A percentile compares a stretch with the other conserved stretches of the same genome.
These are phyloP conservation scores for Teratosphaeria destructans DNA, from an alignment of 2,329 filamentous ascomycete species.

Conservation along the genomic window DNA sequence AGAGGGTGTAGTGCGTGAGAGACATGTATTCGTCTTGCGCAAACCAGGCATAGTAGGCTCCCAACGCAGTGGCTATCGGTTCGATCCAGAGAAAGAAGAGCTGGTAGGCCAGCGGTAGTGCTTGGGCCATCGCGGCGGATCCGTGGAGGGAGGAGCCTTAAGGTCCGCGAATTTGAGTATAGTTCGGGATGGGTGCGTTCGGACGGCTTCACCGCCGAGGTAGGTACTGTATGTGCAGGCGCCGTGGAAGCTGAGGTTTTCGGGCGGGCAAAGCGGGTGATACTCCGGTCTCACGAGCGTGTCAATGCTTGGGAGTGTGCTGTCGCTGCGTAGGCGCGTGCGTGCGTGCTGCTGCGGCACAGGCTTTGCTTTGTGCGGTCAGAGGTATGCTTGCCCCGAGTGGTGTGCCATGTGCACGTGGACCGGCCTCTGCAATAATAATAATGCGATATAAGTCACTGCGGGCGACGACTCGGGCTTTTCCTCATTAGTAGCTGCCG, in stretches of 20 bases:
- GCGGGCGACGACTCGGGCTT: not conserved
- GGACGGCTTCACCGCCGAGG: not conserved
- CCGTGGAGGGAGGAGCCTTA: not conserved
- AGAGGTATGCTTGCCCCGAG: not conserved
- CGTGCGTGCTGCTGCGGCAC: not conserved
- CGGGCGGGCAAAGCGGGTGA: not conserved
- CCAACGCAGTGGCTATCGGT: slow-evolving; percentile 43
- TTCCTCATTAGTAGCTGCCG: not conserved
- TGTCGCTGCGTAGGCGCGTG: not conserved
- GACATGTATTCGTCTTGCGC: slow-evolving; percentile 48
- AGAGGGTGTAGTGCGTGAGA: slow-evolving; percentile 45
- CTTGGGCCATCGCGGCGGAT: not conserved
- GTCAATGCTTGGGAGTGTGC: not conserved
- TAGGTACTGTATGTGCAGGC: not conserved
- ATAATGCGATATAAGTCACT: not conserved
- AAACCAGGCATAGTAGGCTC: slow-evolving; percentile 44
- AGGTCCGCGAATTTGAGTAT: not conserved
- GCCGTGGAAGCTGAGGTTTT: not conserved
- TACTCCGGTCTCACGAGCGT: not conserved
- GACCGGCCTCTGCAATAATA: not conserved
- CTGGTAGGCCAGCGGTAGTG: slow-evolving; percentile 52
- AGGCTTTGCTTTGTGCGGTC: not conserved
- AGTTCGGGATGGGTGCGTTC: not conserved
- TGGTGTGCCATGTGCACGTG: not conserved
- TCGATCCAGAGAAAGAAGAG: slow-evolving; percentile 69